These are phyloP conservation scores for Pseudogymnoascus sp. DNA, from an alignment of 2,329 filamentous ascomycete species.

Conservation along the genomic window DNA sequence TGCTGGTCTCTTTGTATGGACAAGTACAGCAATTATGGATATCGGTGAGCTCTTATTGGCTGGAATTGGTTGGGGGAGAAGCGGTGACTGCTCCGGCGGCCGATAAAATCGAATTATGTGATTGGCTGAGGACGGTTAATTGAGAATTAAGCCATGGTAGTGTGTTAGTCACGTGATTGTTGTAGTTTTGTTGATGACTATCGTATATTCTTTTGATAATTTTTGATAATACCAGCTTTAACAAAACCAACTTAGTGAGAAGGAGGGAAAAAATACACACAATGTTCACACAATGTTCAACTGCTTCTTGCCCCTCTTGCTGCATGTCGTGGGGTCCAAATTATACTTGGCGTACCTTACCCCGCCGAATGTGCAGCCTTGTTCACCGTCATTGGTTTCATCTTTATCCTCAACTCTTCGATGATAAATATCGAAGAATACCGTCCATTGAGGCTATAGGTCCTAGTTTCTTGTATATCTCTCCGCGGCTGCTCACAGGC, in stretches of 20 bases:
- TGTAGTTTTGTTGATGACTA: not conserved
- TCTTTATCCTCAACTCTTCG: not conserved
- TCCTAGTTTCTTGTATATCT: not conserved
- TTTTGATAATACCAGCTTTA: not conserved
- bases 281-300: not conserved
- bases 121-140: not conserved
- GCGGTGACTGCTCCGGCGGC: not conserved
- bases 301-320: not conserved
- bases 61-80: not conserved
- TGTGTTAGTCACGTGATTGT: not conserved
- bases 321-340: not conserved
- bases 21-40: constrained; percentile 1
- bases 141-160: not conserved
- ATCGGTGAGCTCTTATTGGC: not conserved
- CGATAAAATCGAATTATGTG: not conserved
- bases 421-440: not conserved
- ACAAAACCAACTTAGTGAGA: not conserved
- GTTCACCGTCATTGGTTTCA: not conserved
- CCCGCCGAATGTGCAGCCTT: not conserved
- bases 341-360: not conserved
- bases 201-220: not conserved
- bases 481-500: not conserved
- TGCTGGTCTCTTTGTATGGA: constrained; percentile 3
- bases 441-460: not conserved
- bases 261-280: not conserved